These are phyloP conservation scores for Takakia lepidozioides DNA, from an alignment of 225 moss, liverwort and hornwort species.

Conservation along the genomic window DNA sequence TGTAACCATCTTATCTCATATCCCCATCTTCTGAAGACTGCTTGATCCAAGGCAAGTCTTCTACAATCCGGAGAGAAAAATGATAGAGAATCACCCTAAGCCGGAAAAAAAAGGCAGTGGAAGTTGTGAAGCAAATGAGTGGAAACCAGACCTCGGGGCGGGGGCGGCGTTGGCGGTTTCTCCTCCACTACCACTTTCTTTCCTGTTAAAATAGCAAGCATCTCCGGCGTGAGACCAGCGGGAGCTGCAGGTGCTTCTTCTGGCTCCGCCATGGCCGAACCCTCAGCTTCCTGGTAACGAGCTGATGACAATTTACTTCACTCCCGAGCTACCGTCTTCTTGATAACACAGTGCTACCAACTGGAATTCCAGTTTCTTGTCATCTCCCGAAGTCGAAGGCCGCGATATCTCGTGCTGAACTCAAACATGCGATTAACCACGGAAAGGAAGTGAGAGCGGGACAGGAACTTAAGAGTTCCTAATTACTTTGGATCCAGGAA, in stretches of 20 bases:
- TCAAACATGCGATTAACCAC: no score
- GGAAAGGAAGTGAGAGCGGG: no score
- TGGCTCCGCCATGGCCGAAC: conserved; percentile 21
- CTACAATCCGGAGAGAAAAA: background rate
- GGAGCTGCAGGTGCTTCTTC: background rate
- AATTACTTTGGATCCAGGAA: no score
- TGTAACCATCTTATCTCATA: background rate
- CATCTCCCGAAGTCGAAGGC: no score
- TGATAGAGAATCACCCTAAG: background rate
- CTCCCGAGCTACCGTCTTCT: no score
- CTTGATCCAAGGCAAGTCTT: background rate
- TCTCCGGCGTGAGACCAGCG: conserved; percentile 11
- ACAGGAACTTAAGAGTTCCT: no score
- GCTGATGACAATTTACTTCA: no score
- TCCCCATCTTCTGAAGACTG: background rate
- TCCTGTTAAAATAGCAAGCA: conserved; percentile 16
- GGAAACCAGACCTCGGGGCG: conserved; percentile 19
- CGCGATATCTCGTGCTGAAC: no score
- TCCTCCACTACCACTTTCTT: conserved; percentile 18
- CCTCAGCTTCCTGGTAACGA: no score
- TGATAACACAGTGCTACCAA: no score
- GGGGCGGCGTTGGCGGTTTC: conserved; percentile 27
- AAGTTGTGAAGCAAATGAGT: no score
- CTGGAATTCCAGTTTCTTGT: no score
- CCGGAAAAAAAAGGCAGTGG: background rate